phyloP scores from a whole-genome alignment of 225 moss, liverwort and hornwort species.

The Marchantia polymorpha region DNA sequence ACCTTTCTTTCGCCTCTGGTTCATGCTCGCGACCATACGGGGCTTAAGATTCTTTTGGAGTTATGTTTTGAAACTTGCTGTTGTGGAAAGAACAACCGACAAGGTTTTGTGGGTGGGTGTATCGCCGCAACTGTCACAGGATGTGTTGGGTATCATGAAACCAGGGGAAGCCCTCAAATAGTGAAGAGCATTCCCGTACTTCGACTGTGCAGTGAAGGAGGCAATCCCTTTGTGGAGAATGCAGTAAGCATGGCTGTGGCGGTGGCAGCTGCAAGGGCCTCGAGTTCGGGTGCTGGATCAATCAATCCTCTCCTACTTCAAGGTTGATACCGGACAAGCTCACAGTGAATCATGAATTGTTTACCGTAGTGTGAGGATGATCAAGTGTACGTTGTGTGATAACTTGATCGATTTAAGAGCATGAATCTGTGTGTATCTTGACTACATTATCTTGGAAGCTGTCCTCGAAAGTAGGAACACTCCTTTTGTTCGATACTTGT shows the following conservation, averaged over 20 bases:
- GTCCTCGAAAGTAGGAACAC: not conserved
- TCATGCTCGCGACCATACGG: too few species aligned
- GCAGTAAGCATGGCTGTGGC: conserved; percentile 84
- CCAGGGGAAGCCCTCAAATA: conserved; percentile 46
- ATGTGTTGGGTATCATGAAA: conserved; percentile 25
- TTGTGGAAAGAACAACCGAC: conserved; percentile 4
- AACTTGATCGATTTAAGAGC: not conserved
- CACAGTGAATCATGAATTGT: not conserved
- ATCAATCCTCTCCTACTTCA: conserved; percentile 57
- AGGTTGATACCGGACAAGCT: conserved; percentile 37
- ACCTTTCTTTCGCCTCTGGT: not conserved
- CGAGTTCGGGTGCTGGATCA: conserved; percentile 45
- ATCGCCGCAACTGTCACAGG: conserved; percentile 45
- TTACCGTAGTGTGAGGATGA: too few species aligned
- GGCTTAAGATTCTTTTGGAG: too few species aligned
- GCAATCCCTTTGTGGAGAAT: conserved; percentile 93
- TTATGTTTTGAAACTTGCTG: not conserved
- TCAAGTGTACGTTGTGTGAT: not conserved
- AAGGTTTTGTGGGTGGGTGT: conserved; percentile 23
- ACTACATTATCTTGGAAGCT: not conserved
- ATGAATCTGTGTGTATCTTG: not conserved
- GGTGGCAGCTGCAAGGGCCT: conserved; percentile 69
- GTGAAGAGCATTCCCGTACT: conserved; percentile 65
- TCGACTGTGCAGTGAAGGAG: conserved; percentile 96
- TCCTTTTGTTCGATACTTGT: not conserved